These are phyloP conservation scores for Tritrichomonas musculus DNA, from an alignment of 208 protist genomes.

Conservation along the genomic window DNA sequence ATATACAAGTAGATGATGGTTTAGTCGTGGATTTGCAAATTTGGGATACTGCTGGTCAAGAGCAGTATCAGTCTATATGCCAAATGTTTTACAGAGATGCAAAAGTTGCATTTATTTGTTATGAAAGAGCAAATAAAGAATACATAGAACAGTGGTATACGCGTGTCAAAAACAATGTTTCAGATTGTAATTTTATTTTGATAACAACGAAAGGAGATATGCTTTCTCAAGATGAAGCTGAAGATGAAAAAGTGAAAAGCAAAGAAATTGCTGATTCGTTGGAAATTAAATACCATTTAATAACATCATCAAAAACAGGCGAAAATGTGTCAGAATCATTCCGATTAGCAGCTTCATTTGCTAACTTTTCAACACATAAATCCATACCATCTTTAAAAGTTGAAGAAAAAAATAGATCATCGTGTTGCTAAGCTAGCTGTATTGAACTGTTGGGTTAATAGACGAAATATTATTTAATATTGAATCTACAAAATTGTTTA, in stretches of 20 bases:
- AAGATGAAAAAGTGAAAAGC: not conserved
- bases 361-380: no score
- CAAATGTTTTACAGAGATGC: not conserved
- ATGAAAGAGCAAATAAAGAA: not conserved
- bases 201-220: not conserved
- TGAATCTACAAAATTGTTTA: no score
- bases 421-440: no score
- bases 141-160: not conserved
- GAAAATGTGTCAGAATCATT: not conserved
- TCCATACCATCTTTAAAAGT: no score
- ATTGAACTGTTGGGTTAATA: no score
- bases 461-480: no score
- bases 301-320: not conserved
- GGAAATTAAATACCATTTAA: not conserved
- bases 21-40: not conserved
- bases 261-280: not conserved
- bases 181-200: not conserved
- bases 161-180: not conserved
- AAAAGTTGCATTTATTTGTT: not conserved
- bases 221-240: not conserved
- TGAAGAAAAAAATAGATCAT: no score
- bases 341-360: not conserved
- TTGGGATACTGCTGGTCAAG: constrained; percentile 24
- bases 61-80: not conserved
- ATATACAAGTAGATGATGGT: not conserved